Evolutionary conservation across 1,284 basidiomycete species (phyloP).

Genomic region (Ceratobasidium sp.): DNA sequence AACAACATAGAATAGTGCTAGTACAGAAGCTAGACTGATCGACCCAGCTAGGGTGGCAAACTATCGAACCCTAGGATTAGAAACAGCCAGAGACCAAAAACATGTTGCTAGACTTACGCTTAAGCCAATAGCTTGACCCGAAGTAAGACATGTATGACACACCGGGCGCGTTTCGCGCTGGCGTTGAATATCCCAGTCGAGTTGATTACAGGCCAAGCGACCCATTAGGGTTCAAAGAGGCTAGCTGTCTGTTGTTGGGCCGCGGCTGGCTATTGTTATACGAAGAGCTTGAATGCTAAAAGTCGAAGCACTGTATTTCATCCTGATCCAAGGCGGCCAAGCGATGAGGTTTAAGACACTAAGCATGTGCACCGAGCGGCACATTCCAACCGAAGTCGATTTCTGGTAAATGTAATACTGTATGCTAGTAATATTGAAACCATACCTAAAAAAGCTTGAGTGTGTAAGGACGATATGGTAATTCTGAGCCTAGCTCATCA

Average conservation of each 20-base stretch:
- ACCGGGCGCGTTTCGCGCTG: not conserved
- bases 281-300: not conserved
- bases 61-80: not conserved
- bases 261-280: not conserved
- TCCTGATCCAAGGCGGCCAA: conserved; percentile 9
- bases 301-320: not conserved
- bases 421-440: not conserved
- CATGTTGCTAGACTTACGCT: conserved; percentile 10
- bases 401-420: not conserved
- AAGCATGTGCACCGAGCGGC: not conserved
- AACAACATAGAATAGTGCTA: not conserved
- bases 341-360: too few relatives aligned
- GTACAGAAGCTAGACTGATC: conserved; percentile 11
- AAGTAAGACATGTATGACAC: conserved; percentile 25
- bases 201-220: not conserved
- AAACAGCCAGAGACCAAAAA: not conserved
- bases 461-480: conserved; percentile 2
- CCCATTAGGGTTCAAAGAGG: not conserved
- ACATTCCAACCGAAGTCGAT: not conserved
- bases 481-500: not conserved
- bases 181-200: not conserved
- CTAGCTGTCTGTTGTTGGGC: not conserved
- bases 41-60: conserved; percentile 23
- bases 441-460: not conserved
- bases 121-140: conserved; percentile 29